Evolutionary conservation across 2,329 filamentous ascomycete genomes (phyloP), one percentile per base, ranked within the genome.

Genomic region (Beauveria rudraprayagi): DNA sequence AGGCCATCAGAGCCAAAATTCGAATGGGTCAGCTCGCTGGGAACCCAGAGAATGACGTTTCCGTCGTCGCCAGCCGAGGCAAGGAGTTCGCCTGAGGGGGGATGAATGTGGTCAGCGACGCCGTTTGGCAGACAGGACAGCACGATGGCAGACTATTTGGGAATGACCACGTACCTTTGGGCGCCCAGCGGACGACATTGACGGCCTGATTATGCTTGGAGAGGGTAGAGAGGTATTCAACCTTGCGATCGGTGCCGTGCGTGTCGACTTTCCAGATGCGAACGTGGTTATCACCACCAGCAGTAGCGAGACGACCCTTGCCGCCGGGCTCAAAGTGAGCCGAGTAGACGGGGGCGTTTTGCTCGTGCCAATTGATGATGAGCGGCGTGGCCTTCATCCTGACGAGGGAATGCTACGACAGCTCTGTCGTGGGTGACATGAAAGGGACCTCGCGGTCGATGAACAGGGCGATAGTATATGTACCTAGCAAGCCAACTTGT

Each of bases 281-380:
- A 70, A 99, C 92, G 77, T 97, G 93, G 74, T 96, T 96, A 76
- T 99, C 94, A 73, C 94, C 94, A 70, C 93, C 94, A 64, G 89
- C 93, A 10, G 94, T 99, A 62, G 94, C 94, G 65, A 99, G 79
- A 70, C 94, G 87, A 59, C 92, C 92, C 75, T 94, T 97, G 65
- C 91, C 92, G 71, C 91, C 83, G 53, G 91, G 91, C 73, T 99
- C 93, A 73, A 97, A 99, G 75, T 97, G 93, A 68, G 92, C 91
- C 48, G 93, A 97, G 78, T 97, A 99, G 73, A 99, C 92, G 62
- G 94, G 94, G 69, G 91, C 87, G 77, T 95, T 96, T 72, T 96
- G 91, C 75, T 97, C 91, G 77, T 99, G 95, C 94, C 94, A 99
- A 80, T 95, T 91, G 78, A 99, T 93, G 72, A 97, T 93, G 68